phyloP scores from a whole-genome alignment of 441 rosid genomes.

The Aquilaria agallochum region DNA sequence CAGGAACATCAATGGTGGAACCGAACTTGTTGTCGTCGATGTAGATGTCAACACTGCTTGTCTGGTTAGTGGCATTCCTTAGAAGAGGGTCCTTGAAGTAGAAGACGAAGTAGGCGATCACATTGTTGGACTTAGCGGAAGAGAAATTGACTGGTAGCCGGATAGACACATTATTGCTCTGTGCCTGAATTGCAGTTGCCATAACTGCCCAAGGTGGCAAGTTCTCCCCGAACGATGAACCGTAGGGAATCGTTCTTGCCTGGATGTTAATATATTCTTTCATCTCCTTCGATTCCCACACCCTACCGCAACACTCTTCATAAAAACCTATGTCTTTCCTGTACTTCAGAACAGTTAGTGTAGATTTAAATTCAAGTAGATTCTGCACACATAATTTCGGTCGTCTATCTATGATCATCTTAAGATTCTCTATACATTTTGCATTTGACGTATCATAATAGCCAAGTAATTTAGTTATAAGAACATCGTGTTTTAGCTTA shows the following conservation, averaged over 20 bases:
- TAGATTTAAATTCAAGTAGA: no score
- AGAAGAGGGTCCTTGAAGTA: background rate
- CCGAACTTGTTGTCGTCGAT: background rate
- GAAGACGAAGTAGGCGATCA: background rate
- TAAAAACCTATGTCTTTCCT: no score
- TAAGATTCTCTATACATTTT: no score
- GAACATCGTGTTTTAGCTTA: no score
- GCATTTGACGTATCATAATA: no score
- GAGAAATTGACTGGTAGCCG: background rate
- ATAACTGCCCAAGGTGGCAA: background rate
- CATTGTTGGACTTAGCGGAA: background rate
- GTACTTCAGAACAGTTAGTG: no score
- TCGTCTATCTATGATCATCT: no score
- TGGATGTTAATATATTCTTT: background rate
- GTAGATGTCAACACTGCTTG: background rate
- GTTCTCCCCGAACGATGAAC: background rate
- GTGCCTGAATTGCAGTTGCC: background rate
- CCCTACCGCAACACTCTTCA: background rate
- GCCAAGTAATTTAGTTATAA: no score
- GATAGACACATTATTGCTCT: background rate
- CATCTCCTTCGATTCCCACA: background rate
- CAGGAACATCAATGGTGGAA: background rate
- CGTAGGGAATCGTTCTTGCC: background rate
- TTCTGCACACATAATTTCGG: no score
- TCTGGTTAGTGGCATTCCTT: background rate